Conservation (phyloP, 2,329 filamentous ascomycete genomes). For the Xylariomycetidae sp. region DNA sequence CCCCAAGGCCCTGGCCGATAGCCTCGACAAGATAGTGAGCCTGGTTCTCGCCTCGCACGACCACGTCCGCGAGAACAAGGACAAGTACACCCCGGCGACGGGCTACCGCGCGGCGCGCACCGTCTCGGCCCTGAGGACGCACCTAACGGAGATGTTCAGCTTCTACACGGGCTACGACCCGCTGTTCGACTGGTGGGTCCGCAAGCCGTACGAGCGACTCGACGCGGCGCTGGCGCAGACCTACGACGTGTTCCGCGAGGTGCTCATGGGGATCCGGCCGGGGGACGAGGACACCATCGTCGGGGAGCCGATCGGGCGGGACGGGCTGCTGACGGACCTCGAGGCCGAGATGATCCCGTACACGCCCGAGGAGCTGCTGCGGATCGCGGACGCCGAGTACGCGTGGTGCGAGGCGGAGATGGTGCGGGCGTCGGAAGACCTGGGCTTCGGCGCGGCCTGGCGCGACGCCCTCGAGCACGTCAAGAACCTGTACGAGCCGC, state of each 20-base stretch:
- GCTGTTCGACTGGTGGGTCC: constrained; percentile 52
- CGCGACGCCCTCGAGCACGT: constrained; percentile 50
- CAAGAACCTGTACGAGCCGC: constrained; percentile 49
- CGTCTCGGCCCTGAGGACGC: constrained; percentile 33
- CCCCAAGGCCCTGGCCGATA: constrained; percentile 36
- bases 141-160: constrained; percentile 40
- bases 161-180: constrained; percentile 56
- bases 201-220: constrained; percentile 37
- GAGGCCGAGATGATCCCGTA: constrained; percentile 55
- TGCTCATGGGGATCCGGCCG: constrained; percentile 39
- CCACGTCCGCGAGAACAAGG: constrained; percentile 28
- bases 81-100: constrained; percentile 34
- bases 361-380: constrained; percentile 50
- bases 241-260: constrained; percentile 27
- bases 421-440: constrained; percentile 41
- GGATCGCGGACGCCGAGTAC: constrained; percentile 46
- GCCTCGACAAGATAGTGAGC: constrained; percentile 32
- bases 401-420: constrained; percentile 53
- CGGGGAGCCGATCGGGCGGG: constrained; percentile 51
- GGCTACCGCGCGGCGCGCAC: constrained; percentile 43
- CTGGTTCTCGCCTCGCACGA: constrained; percentile 28
- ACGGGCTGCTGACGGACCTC: constrained; percentile 47
- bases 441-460: constrained; percentile 47
- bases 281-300: constrained; percentile 46
- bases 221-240: constrained; percentile 34